Base-by-base conservation (phyloP, 139 green algal genomes). In the Micractinium sp. region DNA sequence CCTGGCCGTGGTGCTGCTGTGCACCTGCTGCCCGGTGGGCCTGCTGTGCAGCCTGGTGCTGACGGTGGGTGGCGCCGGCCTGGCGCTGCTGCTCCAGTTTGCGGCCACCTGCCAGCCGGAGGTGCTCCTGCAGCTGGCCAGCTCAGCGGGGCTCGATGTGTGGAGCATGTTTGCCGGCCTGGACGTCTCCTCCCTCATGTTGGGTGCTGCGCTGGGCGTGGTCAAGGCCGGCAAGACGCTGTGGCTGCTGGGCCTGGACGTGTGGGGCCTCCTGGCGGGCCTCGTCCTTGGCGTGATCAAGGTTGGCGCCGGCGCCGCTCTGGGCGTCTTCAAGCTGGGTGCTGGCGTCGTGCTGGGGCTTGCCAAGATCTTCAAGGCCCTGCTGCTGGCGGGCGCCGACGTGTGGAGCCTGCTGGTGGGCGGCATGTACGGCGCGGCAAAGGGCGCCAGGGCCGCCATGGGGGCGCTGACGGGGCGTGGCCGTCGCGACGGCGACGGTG, bases 1-100 rank as follows among this genome's bases (percentile, higher is more conserved):
- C 41, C 31, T 84, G n/a, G 78, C 78, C 1, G 31, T 63, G 27
- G 35, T 67, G 41, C 78, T 84, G 41, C 41, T 84, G 14, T 63
- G 56, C 41, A 67, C 47, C 41, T 84, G 78, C 78, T 84, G 78
- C 78, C 78, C 78, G 41, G 35, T 84, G 78, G 78, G 78, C 78
- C 78, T 84, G 78, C 41, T 84, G 29, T 63, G 63, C 41, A 67
- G 41, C 31, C 41, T 84, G 41, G 78, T 67, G 41, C 78, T 84
- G 29, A 38, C 53, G 9, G 27, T 84, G 41, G 78, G 78, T 41
- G 78, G 41, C 78, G 78, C 78, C 41, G 41, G 27, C 1, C 41
- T 63, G 39, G 41, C 41, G 29, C 41, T 38, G 15, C 18, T 80
- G 33, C 19, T 80, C 74, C 33, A 41, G 16, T 20, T 80, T 14